A percentile compares a stretch with the other conserved stretches of the same genome.
Conservation (phyloP, 495 filamentous ascomycete genomes). For the Margaritispora aquatica region DNA sequence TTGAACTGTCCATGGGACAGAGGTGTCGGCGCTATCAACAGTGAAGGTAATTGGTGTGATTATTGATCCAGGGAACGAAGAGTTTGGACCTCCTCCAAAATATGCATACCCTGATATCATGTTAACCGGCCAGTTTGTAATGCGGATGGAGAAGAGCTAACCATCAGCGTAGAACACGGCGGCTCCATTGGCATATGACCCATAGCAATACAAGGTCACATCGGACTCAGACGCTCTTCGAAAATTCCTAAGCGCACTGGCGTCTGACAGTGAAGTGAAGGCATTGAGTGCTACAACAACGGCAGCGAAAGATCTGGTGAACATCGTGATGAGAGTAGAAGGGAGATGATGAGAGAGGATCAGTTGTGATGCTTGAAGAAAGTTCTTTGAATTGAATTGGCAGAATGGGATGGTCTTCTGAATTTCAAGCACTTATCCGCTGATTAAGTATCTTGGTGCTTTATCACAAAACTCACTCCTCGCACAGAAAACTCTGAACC, state of each 20-base stretch:
- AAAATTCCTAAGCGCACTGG: background rate
- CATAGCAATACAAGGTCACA: conserved; percentile 13
- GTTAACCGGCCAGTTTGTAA: background rate
- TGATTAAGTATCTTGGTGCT: too few species aligned
- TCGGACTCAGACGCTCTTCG: conserved; percentile 3
- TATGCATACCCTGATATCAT: conserved; percentile 13
- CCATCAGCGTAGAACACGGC: conserved; percentile 16
- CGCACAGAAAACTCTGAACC: background rate
- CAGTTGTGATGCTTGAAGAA: too few species aligned
- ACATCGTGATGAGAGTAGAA: conserved; percentile 6
- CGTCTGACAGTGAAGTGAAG: background rate
- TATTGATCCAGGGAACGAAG: background rate
- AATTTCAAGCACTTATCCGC: too few species aligned
- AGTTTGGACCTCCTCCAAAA: background rate
- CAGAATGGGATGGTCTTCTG: too few species aligned
- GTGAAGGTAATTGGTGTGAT: conserved; percentile 15
- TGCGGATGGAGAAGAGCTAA: background rate
- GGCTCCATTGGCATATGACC: conserved; percentile 8
- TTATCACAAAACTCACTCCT: too few species aligned
- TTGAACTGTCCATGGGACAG: conserved; percentile 6
- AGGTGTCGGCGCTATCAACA: background rate
- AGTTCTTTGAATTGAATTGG: too few species aligned
- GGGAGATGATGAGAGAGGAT: background rate
- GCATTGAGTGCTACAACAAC: background rate
- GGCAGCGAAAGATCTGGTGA: conserved; percentile 3